Evolutionary conservation across 192 early-diverging fungal species (phyloP).

Genomic region (Podila minutissima): DNA sequence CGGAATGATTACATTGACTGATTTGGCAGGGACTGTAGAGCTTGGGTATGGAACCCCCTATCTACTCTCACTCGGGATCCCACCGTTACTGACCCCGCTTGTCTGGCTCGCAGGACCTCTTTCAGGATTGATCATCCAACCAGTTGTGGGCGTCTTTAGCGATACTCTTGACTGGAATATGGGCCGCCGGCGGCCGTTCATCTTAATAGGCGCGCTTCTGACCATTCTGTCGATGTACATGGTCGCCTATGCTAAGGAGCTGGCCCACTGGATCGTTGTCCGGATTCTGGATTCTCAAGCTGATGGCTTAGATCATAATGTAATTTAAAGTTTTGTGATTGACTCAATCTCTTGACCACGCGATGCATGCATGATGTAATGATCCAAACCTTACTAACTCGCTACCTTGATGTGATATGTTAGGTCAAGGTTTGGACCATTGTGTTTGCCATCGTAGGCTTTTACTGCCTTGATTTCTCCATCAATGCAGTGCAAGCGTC

Average conservation of each 20-base stretch:
- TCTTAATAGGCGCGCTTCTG: constrained; percentile 70
- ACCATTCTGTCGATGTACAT: constrained; percentile 73
- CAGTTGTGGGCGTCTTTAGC: constrained; percentile 85
- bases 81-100: constrained; percentile 69
- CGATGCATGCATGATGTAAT: not conserved
- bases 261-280: constrained; percentile 49
- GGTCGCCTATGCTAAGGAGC: constrained; percentile 81
- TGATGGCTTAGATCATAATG: not conserved
- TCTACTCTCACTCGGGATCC: constrained; percentile 69
- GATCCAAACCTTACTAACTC: not conserved
- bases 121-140: constrained; percentile 75
- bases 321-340: not conserved
- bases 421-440: constrained; percentile 62
- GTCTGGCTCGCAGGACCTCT: constrained; percentile 89
- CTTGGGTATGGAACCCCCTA: constrained; percentile 82
- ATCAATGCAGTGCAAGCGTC: constrained; percentile 90
- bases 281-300: not conserved
- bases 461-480: constrained; percentile 94
- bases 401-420: not conserved
- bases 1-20: not conserved
- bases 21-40: constrained; percentile 76
- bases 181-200: constrained; percentile 90
- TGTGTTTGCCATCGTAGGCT: constrained; percentile 78
- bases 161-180: constrained; percentile 75
- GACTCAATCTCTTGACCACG: not conserved